Evolutionary conservation across 441 rosid genomes (phyloP), one percentile per base, ranked within the genome.

Genomic region (Croton laevigatus): DNA sequence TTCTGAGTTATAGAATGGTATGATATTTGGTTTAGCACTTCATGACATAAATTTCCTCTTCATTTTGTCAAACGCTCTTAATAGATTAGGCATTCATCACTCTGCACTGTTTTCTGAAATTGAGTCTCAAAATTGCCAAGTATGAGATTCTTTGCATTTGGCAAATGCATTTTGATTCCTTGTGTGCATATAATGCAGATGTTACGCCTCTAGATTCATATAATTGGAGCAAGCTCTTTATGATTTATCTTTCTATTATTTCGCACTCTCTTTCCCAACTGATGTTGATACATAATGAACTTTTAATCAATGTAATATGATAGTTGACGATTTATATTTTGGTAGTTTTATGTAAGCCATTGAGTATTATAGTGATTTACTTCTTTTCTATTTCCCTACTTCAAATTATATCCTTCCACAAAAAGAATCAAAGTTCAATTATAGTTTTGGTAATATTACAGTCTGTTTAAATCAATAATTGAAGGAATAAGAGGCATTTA

Each of bases 121-220:
- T 40, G 44, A 40, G 7, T 46, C 16, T 16, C 52, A 46, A 46
- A 46, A 46, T 14, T 53, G 32, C 58, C 8, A 51, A 53, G 20
- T 19, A 53, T 27, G 32, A 27, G 32, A 27, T 53, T 0, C 2
- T 6, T 8, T 19, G 58, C 10, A 53, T 20, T 20, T 20, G 58
- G 58, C 58, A 20, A 53, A 27, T 53, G 27, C 58, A 53, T 40
- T 57, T 55, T 16, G 42, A 38, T 68, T 68, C 55, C 61, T 38
- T 19, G 12, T n/a, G 5, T 60, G 45, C 22, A 14, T 55, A 52
- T 66, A 1, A 37, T 32, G 48, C 11, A 22, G 17, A 32, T 16
- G 19, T 45, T 51, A 61, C 49, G 7, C 20, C 55, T 65, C 17
- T 16, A 65, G 57, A 32, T 32, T 40, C 23, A n/a, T 53, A 11